Conservation (phyloP, 768 basidiomycete species). For the Candolleomyces eurysporus region DNA sequence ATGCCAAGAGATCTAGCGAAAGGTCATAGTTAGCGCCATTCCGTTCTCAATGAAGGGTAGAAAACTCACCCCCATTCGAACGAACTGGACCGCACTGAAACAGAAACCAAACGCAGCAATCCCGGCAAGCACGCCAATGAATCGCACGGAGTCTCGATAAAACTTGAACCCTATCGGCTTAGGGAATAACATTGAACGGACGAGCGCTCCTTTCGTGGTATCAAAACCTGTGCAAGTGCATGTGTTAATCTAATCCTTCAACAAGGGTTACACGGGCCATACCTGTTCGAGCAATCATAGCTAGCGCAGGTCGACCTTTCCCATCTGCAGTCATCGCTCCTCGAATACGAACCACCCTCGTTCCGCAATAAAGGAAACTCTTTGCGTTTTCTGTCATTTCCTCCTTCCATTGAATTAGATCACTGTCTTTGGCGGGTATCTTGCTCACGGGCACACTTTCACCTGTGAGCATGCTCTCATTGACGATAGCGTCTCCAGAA, state of each 20-base stretch:
- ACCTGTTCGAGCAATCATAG: slow-evolving; percentile 87
- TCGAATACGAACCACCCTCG: slow-evolving; percentile 84
- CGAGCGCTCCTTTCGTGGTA: slow-evolving; percentile 94
- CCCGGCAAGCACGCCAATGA: slow-evolving; percentile 89
- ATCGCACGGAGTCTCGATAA: slow-evolving; percentile 87
- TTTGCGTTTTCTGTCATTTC: slow-evolving; percentile 72
- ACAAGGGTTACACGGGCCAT: slow-evolving; percentile 11
- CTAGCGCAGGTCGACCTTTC: slow-evolving; percentile 63
- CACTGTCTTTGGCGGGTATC: slow-evolving; percentile 76
- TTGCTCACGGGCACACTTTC: slow-evolving; percentile 98
- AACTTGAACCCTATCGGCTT: slow-evolving; percentile 99
- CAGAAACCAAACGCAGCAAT: slow-evolving; percentile 91
- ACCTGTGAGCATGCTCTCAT: slow-evolving; percentile 99
- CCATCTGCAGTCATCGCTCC: slow-evolving; percentile 54
- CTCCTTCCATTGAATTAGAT: slow-evolving; percentile 68
- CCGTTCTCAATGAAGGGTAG: background rate
- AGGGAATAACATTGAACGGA: slow-evolving; percentile 97
- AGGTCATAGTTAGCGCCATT: slow-evolving; percentile 1
- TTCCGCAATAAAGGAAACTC: slow-evolving; percentile 87
- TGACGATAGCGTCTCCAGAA: slow-evolving; percentile 95
- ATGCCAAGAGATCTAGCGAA: slow-evolving; percentile 73
- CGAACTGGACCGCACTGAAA: slow-evolving; percentile 87
- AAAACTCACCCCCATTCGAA: slow-evolving; percentile 76
- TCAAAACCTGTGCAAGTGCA: slow-evolving; percentile 63
- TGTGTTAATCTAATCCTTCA: background rate